Evolutionary conservation across 192 early-diverging fungal genomes (phyloP).

Genomic region (Funneliformis mosseae): DNA sequence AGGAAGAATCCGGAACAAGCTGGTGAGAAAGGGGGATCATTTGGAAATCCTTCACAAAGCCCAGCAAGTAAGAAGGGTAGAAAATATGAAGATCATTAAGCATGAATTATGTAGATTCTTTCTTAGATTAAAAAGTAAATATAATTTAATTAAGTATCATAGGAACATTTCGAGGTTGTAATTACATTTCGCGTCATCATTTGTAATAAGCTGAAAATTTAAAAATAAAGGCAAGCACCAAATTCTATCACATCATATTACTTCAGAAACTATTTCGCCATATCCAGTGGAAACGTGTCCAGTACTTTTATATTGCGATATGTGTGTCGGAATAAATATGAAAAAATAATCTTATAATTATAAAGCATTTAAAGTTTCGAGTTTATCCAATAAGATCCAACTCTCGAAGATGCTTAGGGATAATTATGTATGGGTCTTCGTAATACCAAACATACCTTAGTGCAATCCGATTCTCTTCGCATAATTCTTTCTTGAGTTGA

Average conservation of each 20-base stretch:
- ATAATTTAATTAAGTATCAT: constrained; percentile 15
- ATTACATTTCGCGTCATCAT: constrained; percentile 11
- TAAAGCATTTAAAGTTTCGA: constrained; percentile 13
- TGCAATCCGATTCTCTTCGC: too few relatives aligned
- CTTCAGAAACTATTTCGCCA: constrained; percentile 16
- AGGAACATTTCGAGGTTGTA: constrained; percentile 14
- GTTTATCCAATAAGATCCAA: constrained; percentile 15
- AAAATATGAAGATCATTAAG: background rate
- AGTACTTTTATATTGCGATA: too few relatives aligned
- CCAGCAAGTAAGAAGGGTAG: constrained; percentile 4
- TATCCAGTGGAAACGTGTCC: background rate
- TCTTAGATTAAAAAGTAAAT: constrained; percentile 20
- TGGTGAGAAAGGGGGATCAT: constrained; percentile 14
- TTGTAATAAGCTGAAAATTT: constrained; percentile 15
- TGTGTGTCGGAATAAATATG: constrained; percentile 8
- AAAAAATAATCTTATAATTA: background rate
- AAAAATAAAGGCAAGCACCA: constrained; percentile 4
- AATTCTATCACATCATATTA: constrained; percentile 11
- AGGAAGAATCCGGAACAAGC: constrained; percentile 23
- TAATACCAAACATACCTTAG: too few relatives aligned
- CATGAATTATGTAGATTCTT: constrained; percentile 1
- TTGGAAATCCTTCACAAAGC: constrained; percentile 22
- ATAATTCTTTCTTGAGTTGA: too few relatives aligned
- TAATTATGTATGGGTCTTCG: background rate
- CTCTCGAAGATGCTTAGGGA: background rate